Percentiles rank a stretch among this genome's conserved stretches.
Evolutionary conservation across 768 basidiomycete genomes (phyloP).

Genomic region (Xerocomus spinulosus): DNA sequence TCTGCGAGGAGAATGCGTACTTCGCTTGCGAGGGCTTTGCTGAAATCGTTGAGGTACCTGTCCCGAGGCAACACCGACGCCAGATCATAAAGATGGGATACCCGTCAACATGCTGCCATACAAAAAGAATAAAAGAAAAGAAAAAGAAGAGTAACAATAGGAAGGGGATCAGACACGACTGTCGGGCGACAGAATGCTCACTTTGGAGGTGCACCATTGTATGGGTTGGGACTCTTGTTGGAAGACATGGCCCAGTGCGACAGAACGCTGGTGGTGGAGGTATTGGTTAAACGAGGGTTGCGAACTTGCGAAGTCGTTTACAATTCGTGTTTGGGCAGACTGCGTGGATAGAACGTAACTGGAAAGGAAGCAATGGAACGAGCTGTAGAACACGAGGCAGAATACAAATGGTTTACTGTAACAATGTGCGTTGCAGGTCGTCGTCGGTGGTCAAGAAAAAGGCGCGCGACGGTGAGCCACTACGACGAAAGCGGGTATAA

Average conservation of each 20-base stretch:
- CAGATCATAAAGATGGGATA: not conserved
- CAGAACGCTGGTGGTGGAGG: constrained; percentile 1
- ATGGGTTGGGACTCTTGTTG: constrained; percentile 29
- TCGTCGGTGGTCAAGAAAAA: not conserved
- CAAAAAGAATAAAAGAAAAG: not conserved
- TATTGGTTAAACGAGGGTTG: not conserved
- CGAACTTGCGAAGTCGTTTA: not conserved
- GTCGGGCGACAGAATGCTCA: constrained; percentile 15
- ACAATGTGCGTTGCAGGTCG: not conserved
- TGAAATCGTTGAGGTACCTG: constrained; percentile 57
- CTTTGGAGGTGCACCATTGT: constrained; percentile 33
- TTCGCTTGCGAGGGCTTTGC: constrained; percentile 57
- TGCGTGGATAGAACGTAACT: constrained; percentile 4
- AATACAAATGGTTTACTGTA: not conserved
- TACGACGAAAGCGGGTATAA: constrained; percentile 7
- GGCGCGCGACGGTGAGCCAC: not conserved
- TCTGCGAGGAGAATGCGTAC: constrained; percentile 59
- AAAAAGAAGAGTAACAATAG: not conserved
- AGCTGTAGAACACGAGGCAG: constrained; percentile 23
- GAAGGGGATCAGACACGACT: not conserved
- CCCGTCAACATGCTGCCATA: constrained; percentile 6
- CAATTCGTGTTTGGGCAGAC: not conserved
- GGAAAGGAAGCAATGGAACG: constrained; percentile 11
- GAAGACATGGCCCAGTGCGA: constrained; percentile 28
- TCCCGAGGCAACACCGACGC: not conserved